Conservation (phyloP, 805 yeast species). For the Monosporozyma yasuniensis region DNA sequence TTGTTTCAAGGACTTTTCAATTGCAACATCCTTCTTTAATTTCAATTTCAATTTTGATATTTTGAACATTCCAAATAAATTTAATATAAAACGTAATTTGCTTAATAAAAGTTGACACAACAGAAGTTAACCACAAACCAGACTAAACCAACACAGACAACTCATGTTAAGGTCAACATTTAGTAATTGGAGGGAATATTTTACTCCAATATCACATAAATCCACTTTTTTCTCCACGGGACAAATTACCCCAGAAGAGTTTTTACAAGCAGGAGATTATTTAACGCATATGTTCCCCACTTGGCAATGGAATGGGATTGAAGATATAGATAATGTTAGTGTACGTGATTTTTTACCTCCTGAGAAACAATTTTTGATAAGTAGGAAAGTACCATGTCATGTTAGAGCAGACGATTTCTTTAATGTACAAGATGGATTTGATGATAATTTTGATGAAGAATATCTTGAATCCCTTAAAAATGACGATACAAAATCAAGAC, state of each 20-base stretch:
- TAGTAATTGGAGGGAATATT: conserved; percentile 79
- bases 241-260: conserved; percentile 91
- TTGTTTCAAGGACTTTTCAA: neutral
- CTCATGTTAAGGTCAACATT: conserved; percentile 60
- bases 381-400: conserved; percentile 81
- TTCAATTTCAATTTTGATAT: neutral
- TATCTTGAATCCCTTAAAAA: conserved; percentile 21
- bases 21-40: neutral
- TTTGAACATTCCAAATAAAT: neutral
- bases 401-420: conserved; percentile 54
- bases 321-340: conserved; percentile 34
- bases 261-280: conserved; percentile 90
- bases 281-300: conserved; percentile 88
- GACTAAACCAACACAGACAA: neutral
- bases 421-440: conserved; percentile 31
- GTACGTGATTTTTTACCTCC: conserved; percentile 60
- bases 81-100: too few species aligned
- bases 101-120: neutral
- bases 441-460: conserved; percentile 18
- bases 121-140: neutral
- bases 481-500: conserved; percentile 36
- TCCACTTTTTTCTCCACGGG: conserved; percentile 84
- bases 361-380: conserved; percentile 80
- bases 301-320: conserved; percentile 72
- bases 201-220: conserved; percentile 82